Evolutionary conservation across 768 basidiomycete species (phyloP), one percentile per base, ranked within the genome.

Genomic region (Daedaleopsis nitida): DNA sequence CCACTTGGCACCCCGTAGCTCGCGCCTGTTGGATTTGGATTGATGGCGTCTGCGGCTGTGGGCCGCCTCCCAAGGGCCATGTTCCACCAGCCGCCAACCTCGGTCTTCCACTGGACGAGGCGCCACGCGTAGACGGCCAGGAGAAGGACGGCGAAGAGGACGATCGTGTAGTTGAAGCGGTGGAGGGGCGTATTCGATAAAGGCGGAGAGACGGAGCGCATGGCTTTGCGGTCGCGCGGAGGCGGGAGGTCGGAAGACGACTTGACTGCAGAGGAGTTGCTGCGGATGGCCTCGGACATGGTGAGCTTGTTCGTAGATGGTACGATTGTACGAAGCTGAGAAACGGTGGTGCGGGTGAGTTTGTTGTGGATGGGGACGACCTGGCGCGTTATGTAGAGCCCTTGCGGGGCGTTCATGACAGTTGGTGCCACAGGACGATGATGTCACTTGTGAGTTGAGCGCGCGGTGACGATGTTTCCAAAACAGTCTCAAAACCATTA

Each of bases 41-140:
- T 52, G 51, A 53, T 24, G 59, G 66, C 19, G 54, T 67, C 32
- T 48, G 63, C 49, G 45, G 68, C 69, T 7, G 74, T 73, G 2
- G 78, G 74, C 14, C 66, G 70, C 58, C 70, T 71, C 4, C 82
- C 81, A 6, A 82, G 61, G 0, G 78, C 76, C 11, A 82, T 66
- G 58, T 80, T 82, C 85, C 86, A 86, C 87, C 86, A 86, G 9
- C 85, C 84, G 0, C 83, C 83, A 12, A 81, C 82, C 12, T 83
- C 79, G 0, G 76, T 72, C 66, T 81, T 82, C 76, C 78, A 81
- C 62, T 84, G 76, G 16, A 81, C 44, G 4, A 77, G 51, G 8
- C 81, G 77, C 62, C 82, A 88, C 4, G 78, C 66, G 69, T 86
- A 87, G 71, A 81, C 86, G 6, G 73, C 78, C 19, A 76, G 68